These are phyloP conservation scores for Dothistroma septosporum DNA, from an alignment of 2,329 filamentous ascomycete species.

Conservation along the genomic window DNA sequence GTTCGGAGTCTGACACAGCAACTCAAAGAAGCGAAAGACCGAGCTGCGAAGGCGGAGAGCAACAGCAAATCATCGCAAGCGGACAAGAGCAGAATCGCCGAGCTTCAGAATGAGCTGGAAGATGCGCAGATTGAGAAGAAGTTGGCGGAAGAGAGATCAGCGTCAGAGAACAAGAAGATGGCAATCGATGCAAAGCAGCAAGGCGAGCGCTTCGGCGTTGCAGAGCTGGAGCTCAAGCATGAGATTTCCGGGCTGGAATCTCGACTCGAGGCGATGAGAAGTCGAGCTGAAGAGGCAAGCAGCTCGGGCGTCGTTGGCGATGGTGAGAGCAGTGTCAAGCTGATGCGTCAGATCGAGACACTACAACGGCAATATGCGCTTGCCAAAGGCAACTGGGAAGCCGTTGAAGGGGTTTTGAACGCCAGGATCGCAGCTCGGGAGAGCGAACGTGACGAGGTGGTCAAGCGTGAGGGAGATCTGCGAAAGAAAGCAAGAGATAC, in stretches of 20 bases:
- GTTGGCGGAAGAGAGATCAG: constrained; percentile 65
- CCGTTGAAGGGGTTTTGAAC: constrained; percentile 82
- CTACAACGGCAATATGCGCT: constrained; percentile 92
- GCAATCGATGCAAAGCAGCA: constrained; percentile 70
- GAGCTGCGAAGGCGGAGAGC: constrained; percentile 63
- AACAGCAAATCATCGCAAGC: constrained; percentile 64
- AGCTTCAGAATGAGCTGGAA: constrained; percentile 62
- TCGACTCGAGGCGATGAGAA: constrained; percentile 82
- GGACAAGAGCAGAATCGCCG: constrained; percentile 55
- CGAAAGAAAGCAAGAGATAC: constrained; percentile 84
- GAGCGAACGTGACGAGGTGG: constrained; percentile 83
- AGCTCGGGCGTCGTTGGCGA: constrained; percentile 53
- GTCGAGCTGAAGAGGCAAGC: constrained; percentile 81
- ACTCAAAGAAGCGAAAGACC: constrained; percentile 62
- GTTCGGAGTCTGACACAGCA: constrained; percentile 67
- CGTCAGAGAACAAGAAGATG: constrained; percentile 65
- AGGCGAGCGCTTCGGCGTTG: constrained; percentile 62
- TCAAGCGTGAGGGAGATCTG: constrained; percentile 78
- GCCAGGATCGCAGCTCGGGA: constrained; percentile 74
- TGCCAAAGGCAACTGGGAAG: constrained; percentile 96
- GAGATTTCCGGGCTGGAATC: constrained; percentile 76
- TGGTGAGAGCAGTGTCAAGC: constrained; percentile 59
- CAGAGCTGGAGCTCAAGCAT: constrained; percentile 74
- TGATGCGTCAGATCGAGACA: constrained; percentile 90
- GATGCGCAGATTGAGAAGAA: constrained; percentile 70